Conservation (phyloP, 257 asterid genomes). For the Nicotiana attenuata region DNA sequence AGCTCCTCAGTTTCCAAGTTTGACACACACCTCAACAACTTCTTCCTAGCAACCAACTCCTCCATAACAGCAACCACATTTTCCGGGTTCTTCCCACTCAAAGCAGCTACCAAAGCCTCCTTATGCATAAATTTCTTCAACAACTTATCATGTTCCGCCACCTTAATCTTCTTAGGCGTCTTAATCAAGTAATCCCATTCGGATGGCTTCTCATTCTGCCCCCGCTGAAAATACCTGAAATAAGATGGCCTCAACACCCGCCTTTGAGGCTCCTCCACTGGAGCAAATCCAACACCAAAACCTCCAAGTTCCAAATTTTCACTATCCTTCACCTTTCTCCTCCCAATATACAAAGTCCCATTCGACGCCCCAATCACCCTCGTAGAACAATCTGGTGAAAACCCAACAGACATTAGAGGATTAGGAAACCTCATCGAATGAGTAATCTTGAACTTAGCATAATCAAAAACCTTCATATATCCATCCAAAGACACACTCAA, state of each 20-base stretch:
- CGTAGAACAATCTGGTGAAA: conserved; percentile 71
- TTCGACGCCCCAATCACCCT: conserved; percentile 76
- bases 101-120: conserved; percentile 67
- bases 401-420: conserved; percentile 68
- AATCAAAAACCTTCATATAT: conserved; percentile 83
- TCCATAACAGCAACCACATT: conserved; percentile 83
- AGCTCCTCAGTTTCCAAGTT: conserved; percentile 71
- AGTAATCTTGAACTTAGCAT: conserved; percentile 70
- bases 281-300: conserved; percentile 29
- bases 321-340: conserved; percentile 47
- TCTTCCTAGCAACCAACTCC: conserved; percentile 81
- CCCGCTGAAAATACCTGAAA: conserved; percentile 78
- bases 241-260: conserved; percentile 66
- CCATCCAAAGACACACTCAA: conserved; percentile 90
- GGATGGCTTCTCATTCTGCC: conserved; percentile 68
- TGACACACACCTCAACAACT: conserved; percentile 54
- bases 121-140: conserved; percentile 81
- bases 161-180: conserved; percentile 64
- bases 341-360: conserved; percentile 65
- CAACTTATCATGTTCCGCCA: conserved; percentile 66
- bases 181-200: conserved; percentile 63
- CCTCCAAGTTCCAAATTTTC: conserved; percentile 24
- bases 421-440: conserved; percentile 77
- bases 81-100: conserved; percentile 55
- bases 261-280: conserved; percentile 35